phyloP scores from a whole-genome alignment of 441 rosid species.

The Rhodomyrtus psidioides region DNA sequence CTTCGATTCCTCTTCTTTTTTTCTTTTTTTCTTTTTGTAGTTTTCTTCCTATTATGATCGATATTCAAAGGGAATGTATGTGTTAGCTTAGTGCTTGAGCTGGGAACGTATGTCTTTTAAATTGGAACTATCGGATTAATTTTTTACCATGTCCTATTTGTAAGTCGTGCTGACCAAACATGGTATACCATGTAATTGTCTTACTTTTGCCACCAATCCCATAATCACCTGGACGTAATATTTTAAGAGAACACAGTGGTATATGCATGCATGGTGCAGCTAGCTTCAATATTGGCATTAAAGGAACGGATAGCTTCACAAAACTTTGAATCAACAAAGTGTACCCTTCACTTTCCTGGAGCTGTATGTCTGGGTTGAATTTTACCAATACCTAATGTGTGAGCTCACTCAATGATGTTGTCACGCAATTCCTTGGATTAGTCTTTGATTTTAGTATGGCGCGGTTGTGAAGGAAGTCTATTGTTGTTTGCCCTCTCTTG shows the following conservation, averaged over 20 bases:
- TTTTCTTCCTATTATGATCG: neutral
- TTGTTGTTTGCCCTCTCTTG: neutral
- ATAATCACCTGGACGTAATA: neutral
- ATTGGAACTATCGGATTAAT: neutral
- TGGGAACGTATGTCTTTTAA: neutral
- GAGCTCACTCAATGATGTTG: neutral
- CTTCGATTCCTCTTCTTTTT: neutral
- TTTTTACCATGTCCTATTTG: neutral
- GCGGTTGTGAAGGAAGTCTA: neutral
- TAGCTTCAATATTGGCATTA: neutral
- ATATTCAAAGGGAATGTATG: neutral
- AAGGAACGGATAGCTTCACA: neutral
- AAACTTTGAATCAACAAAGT: neutral
- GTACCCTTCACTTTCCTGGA: neutral
- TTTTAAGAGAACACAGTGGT: neutral
- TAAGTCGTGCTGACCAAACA: too few species aligned
- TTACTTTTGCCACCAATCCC: neutral
- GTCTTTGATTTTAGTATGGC: neutral
- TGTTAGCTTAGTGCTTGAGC: neutral
- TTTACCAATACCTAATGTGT: neutral
- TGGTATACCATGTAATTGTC: neutral
- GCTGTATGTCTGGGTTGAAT: neutral
- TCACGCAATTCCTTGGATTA: neutral
- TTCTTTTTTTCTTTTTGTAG: neutral
- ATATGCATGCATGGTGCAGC: neutral